These are phyloP conservation scores for Nakazawaea molendinolei DNA, from an alignment of 805 yeast genomes.

Conservation along the genomic window DNA sequence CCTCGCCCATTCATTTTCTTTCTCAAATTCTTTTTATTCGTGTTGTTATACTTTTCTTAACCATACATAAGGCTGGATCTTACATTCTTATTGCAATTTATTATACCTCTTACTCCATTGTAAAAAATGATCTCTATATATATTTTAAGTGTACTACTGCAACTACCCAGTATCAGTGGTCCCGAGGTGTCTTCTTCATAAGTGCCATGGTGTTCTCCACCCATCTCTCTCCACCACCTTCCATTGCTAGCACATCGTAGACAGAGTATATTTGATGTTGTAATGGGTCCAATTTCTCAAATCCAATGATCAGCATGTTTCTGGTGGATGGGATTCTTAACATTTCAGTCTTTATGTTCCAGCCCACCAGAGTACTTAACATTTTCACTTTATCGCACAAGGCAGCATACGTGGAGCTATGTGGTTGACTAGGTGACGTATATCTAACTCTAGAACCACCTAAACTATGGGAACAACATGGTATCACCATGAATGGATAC, in stretches of 20 bases:
- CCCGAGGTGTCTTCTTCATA: conserved; percentile 64
- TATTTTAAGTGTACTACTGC: background rate
- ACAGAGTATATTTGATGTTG: conserved; percentile 33
- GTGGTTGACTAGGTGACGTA: conserved; percentile 29
- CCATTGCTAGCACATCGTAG: conserved; percentile 57
- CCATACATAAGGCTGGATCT: conserved; percentile 9
- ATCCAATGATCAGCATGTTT: conserved; percentile 84
- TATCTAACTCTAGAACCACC: conserved; percentile 71
- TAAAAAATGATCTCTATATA: background rate
- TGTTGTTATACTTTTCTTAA: conserved; percentile 1
- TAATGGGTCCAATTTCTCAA: conserved; percentile 24
- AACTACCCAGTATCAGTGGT: conserved; percentile 38
- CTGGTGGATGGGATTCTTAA: conserved; percentile 90
- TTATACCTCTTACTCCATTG: background rate
- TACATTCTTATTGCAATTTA: conserved; percentile 1
- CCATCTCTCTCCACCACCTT: conserved; percentile 93
- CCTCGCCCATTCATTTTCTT: no score
- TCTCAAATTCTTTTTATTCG: background rate
- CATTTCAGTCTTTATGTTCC: conserved; percentile 83
- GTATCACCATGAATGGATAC: conserved; percentile 84
- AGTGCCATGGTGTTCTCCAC: conserved; percentile 71
- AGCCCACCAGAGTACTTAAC: conserved; percentile 62
- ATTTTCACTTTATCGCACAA: conserved; percentile 80
- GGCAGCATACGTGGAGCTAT: conserved; percentile 69
- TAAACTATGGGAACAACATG: conserved; percentile 89